phyloP scores from a whole-genome alignment of 768 basidiomycete species.

The Amanita jacksonii region DNA sequence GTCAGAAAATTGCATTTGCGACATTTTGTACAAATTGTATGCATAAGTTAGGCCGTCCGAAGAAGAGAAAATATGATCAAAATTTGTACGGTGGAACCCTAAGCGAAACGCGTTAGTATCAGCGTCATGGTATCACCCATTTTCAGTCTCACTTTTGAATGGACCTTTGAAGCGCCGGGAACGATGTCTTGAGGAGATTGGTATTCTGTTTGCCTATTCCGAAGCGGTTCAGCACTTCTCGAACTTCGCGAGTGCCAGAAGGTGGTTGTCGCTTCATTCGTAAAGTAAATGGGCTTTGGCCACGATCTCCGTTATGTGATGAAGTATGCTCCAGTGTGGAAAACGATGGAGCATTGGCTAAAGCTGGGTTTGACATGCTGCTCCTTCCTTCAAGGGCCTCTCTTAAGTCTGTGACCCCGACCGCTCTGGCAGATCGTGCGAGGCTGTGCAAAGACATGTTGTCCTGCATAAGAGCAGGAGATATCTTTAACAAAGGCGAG shows the following conservation, averaged over 20 bases:
- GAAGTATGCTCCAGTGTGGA: slow-evolving; percentile 69
- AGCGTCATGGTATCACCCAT: background rate
- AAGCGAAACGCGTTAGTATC: background rate
- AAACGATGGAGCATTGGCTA: slow-evolving; percentile 60
- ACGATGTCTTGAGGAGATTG: slow-evolving; percentile 62
- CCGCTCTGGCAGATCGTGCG: slow-evolving; percentile 64
- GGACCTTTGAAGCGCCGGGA: slow-evolving; percentile 32
- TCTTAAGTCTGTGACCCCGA: slow-evolving; percentile 82
- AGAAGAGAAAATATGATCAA: background rate
- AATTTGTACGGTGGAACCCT: slow-evolving; percentile 8
- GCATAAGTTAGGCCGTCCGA: slow-evolving; percentile 3
- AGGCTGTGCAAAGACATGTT: slow-evolving; percentile 84
- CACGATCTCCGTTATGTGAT: slow-evolving; percentile 27
- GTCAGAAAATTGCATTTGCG: background rate
- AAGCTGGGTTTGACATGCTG: slow-evolving; percentile 71
- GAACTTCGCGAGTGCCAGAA: slow-evolving; percentile 52
- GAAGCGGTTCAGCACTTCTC: slow-evolving; percentile 73
- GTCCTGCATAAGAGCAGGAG: slow-evolving; percentile 84
- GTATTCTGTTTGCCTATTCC: slow-evolving; percentile 69
- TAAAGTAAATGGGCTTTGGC: slow-evolving; percentile 43
- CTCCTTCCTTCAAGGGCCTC: slow-evolving; percentile 84
- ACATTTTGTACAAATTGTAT: background rate
- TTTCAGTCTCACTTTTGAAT: slow-evolving; percentile 3
- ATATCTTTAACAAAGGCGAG: slow-evolving; percentile 69
- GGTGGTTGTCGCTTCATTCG: slow-evolving; percentile 38